These are phyloP conservation scores for Globisporangium splendens DNA, from an alignment of 352 stramenopile species.

Conservation along the genomic window DNA sequence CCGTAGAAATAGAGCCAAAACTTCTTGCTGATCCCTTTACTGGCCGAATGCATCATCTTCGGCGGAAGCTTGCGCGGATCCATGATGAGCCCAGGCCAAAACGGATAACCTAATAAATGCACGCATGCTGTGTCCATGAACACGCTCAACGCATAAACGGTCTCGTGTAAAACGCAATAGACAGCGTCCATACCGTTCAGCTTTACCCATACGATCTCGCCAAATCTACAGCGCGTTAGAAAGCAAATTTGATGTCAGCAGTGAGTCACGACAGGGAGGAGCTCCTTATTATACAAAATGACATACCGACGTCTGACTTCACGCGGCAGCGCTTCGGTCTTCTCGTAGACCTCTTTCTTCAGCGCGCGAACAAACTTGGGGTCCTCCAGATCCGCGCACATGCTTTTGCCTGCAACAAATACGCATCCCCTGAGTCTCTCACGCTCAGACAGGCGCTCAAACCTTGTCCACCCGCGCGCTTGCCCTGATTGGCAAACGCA, in stretches of 20 bases:
- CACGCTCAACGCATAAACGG: no score
- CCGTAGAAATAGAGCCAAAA: slow-evolving; percentile 17
- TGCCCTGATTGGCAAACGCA: neutral
- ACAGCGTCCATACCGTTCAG: neutral
- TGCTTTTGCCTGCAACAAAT: neutral
- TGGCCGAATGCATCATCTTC: slow-evolving; percentile 6
- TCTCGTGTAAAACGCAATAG: neutral
- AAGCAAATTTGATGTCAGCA: neutral
- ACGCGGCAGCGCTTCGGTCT: slow-evolving; percentile 8
- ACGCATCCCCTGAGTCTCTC: no score
- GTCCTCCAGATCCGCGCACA: slow-evolving; percentile 3
- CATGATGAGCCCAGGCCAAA: slow-evolving; percentile 10
- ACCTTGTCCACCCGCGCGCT: neutral
- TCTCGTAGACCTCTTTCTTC: slow-evolving; percentile 9
- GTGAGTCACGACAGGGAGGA: no score
- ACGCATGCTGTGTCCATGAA: neutral
- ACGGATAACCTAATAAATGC: slow-evolving; percentile 7
- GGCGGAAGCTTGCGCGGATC: slow-evolving; percentile 13
- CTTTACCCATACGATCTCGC: slow-evolving; percentile 14
- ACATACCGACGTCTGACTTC: slow-evolving; percentile 7
- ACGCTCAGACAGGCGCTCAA: neutral
- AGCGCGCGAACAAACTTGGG: slow-evolving; percentile 5
- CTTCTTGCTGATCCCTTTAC: slow-evolving; percentile 7
- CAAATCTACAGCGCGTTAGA: slow-evolving; percentile 3
- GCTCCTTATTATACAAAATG: no score